Percentiles rank a stretch among this genome's conserved stretches.
Evolutionary conservation across 805 yeast genomes (phyloP).

Genomic region (Vanderwaltozyma tropicalis): DNA sequence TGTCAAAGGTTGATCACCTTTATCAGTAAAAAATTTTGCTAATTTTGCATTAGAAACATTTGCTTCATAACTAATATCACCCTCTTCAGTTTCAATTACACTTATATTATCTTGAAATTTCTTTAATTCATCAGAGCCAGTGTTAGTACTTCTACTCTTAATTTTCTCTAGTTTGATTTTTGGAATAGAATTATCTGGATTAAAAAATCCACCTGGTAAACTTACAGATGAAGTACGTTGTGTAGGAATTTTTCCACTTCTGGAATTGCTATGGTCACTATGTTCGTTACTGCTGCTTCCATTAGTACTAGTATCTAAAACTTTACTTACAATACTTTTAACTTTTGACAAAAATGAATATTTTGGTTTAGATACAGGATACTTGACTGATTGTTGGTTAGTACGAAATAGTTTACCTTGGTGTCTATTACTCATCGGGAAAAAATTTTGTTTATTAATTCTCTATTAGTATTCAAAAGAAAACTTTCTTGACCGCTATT

Average conservation of each 20-base stretch:
- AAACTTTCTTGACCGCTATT: too few species aligned
- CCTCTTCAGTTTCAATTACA: not conserved
- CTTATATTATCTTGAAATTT: not conserved
- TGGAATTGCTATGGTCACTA: too few species aligned
- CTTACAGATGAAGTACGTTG: slow-evolving; percentile 1
- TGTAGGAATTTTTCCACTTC: not conserved
- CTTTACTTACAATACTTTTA: not conserved
- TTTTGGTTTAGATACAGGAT: not conserved
- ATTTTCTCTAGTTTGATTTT: not conserved
- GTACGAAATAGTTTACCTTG: slow-evolving; percentile 1
- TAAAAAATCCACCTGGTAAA: slow-evolving; percentile 24
- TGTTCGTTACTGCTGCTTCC: not conserved
- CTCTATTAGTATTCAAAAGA: too few species aligned
- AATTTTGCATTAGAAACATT: slow-evolving; percentile 47
- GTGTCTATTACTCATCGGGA: not conserved
- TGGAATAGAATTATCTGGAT: slow-evolving; percentile 5
- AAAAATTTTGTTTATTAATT: too few species aligned
- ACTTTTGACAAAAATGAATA: slow-evolving; percentile 1
- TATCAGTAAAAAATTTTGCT: slow-evolving; percentile 58
- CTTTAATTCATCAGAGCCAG: slow-evolving; percentile 7
- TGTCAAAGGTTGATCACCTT: slow-evolving; percentile 65
- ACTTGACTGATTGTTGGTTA: not conserved
- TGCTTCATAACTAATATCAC: slow-evolving; percentile 7
- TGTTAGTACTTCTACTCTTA: slow-evolving; percentile 1
- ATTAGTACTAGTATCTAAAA: not conserved